These are phyloP conservation scores for Vanrija humicola DNA, from an alignment of 1,284 basidiomycete genomes.

Conservation along the genomic window DNA sequence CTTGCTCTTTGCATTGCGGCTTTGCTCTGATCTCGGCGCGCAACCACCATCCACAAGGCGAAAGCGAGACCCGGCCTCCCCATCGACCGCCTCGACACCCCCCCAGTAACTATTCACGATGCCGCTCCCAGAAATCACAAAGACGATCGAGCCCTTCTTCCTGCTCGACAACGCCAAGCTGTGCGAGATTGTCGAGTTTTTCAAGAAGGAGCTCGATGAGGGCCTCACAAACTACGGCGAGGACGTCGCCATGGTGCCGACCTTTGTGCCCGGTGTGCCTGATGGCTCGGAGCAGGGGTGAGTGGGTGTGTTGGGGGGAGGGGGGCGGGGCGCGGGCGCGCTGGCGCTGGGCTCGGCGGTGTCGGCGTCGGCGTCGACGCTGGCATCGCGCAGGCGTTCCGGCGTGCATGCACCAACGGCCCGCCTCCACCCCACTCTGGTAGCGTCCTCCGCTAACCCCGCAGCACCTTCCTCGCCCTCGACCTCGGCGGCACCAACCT, in stretches of 20 bases:
- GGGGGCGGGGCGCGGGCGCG: not conserved
- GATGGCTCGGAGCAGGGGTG: conserved; percentile 87
- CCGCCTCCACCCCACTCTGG: no score
- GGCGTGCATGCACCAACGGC: no score
- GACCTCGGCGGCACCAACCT: conserved; percentile 95
- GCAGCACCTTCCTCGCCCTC: conserved; percentile 88
- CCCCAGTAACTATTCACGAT: not conserved
- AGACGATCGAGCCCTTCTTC: conserved; percentile 63
- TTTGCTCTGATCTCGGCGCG: no score
- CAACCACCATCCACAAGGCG: no score
- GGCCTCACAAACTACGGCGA: conserved; percentile 69
- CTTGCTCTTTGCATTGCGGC: no score
- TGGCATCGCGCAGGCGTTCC: no score
- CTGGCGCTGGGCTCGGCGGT: not conserved
- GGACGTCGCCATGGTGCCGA: conserved; percentile 87
- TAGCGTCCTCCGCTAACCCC: no score
- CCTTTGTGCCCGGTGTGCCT: conserved; percentile 85
- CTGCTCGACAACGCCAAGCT: conserved; percentile 61
- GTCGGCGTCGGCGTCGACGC: no score
- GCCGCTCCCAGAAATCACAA: conserved; percentile 27
- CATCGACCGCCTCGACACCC: no score
- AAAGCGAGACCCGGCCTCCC: no score
- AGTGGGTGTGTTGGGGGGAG: conserved; percentile 35
- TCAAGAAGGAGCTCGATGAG: conserved; percentile 68
- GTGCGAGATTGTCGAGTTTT: conserved; percentile 66